Evolutionary conservation across 2,329 filamentous ascomycete species (phyloP).

Genomic region (Fusarium secorum): DNA sequence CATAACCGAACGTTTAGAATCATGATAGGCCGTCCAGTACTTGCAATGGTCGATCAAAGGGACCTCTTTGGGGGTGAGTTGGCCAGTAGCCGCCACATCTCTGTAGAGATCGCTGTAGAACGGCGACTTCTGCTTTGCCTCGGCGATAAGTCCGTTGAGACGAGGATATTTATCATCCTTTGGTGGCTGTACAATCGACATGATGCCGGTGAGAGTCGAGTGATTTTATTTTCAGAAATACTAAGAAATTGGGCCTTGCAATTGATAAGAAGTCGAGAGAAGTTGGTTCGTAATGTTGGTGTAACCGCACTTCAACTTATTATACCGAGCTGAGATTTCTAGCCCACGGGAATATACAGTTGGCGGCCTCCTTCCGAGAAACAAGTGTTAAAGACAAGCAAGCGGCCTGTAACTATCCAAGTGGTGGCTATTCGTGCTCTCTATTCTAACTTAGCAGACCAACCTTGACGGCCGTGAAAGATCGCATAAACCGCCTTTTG

Average conservation of each 20-base stretch:
- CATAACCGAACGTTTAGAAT: background rate
- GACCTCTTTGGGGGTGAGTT: background rate
- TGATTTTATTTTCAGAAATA: accelerated
- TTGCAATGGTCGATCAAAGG: background rate
- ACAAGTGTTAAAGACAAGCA: background rate
- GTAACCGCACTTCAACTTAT: background rate
- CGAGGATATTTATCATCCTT: background rate
- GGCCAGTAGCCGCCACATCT: too few relatives aligned
- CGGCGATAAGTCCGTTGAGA: background rate
- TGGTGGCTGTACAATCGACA: background rate
- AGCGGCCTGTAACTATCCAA: accelerated
- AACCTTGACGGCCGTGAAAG: background rate
- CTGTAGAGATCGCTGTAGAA: background rate
- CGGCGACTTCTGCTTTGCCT: background rate
- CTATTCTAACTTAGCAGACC: accelerated
- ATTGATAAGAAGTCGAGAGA: background rate
- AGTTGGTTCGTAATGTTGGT: background rate
- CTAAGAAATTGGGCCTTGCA: accelerated
- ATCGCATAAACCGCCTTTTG: background rate
- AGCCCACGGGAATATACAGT: background rate
- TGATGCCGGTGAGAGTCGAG: accelerated
- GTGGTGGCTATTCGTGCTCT: background rate
- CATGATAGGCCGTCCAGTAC: background rate
- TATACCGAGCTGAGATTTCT: background rate
- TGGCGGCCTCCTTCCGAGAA: background rate